These are phyloP conservation scores for Candida pseudoviswanathii DNA, from an alignment of 1,139 yeast species.

Conservation along the genomic window DNA sequence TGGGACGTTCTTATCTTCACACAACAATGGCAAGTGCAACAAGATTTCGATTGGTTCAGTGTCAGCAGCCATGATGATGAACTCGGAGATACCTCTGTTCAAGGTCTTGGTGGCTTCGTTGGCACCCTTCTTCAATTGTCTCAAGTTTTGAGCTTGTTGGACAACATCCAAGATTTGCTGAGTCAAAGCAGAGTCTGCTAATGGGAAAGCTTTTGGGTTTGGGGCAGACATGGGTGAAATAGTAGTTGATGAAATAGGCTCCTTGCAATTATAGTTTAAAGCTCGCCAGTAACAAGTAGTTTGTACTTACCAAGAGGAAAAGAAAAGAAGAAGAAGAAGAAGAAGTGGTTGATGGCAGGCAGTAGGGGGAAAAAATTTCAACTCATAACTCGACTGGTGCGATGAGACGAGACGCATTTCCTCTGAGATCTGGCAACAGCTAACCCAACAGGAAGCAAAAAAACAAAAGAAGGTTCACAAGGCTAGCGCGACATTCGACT, in stretches of 20 bases:
- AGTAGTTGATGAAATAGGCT: slow-evolving; percentile 42
- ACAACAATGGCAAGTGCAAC: slow-evolving; percentile 93
- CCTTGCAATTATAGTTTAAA: slow-evolving; percentile 51
- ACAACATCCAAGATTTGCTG: slow-evolving; percentile 98
- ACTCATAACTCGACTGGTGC: neutral
- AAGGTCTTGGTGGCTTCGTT: slow-evolving; percentile 99
- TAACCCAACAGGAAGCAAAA: neutral
- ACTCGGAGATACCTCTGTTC: slow-evolving; percentile 99
- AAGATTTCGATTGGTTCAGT: slow-evolving; percentile 99
- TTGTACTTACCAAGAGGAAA: slow-evolving; percentile 5
- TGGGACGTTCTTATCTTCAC: slow-evolving; percentile 99
- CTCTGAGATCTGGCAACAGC: too few relatives aligned
- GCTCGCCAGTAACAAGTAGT: slow-evolving; percentile 45
- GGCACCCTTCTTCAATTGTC: slow-evolving; percentile 99
- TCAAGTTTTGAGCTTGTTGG: slow-evolving; percentile 96
- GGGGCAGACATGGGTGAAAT: slow-evolving; percentile 65
- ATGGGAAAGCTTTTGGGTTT: slow-evolving; percentile 97
- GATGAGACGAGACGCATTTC: too few relatives aligned
- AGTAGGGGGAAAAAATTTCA: slow-evolving; percentile 2
- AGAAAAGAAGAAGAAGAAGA: slow-evolving; percentile 2
- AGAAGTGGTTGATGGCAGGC: slow-evolving; percentile 2
- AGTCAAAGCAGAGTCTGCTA: slow-evolving; percentile 92
- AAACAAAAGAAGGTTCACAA: neutral
- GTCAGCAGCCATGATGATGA: slow-evolving; percentile 99
- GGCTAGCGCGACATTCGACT: neutral